Evolutionary conservation across 2,329 filamentous ascomycete species (phyloP).

Genomic region (Trichoderma atrobrunneum): DNA sequence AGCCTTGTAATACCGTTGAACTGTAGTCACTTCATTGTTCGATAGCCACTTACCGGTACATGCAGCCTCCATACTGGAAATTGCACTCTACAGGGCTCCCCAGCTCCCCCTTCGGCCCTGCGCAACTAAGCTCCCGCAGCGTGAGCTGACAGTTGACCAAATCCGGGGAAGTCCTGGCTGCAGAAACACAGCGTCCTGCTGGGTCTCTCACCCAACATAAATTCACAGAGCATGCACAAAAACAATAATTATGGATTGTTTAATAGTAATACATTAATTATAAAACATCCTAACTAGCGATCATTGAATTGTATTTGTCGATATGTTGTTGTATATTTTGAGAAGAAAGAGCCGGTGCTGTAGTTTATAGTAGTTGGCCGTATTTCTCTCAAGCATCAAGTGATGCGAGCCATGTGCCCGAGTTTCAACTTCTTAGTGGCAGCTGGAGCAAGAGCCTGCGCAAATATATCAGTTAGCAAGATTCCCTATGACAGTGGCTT

Average conservation of each 20-base stretch:
- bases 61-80: background rate
- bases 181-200: background rate
- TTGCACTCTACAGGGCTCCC: background rate
- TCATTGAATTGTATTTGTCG: background rate
- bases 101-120: background rate
- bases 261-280: background rate
- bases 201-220: background rate
- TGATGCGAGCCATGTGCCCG: background rate
- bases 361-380: background rate
- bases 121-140: background rate
- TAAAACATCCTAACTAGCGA: background rate
- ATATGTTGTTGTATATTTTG: background rate
- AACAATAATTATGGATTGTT: background rate
- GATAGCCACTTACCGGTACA: background rate
- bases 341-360: background rate
- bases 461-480: conserved; percentile 17
- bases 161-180: conserved; percentile 9
- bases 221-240: background rate
- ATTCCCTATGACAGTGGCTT: background rate
- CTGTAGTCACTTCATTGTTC: no score
- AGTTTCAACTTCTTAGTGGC: conserved; percentile 16
- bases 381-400: background rate
- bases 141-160: background rate
- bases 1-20: no score
- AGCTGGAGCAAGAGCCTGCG: conserved; percentile 35